Evolutionary conservation across 2,329 filamentous ascomycete genomes (phyloP).

Genomic region (Talaromyces funiculosus): DNA sequence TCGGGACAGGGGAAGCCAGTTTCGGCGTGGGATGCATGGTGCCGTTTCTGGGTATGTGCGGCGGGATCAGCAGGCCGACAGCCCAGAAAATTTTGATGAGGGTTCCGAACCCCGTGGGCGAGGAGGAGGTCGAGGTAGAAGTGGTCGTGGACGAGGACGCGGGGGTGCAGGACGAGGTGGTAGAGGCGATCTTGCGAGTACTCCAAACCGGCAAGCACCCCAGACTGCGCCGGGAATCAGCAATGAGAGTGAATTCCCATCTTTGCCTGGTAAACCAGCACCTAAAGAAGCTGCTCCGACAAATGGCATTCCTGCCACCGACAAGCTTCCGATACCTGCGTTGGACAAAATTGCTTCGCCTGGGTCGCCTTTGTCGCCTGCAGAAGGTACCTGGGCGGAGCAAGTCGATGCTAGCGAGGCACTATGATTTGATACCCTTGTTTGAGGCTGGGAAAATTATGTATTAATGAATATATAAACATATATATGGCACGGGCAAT

Average conservation of each 20-base stretch:
- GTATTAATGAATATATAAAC: not conserved
- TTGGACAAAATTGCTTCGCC: not conserved
- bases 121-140: slow-evolving; percentile 16
- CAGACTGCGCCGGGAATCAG: slow-evolving; percentile 21
- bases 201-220: slow-evolving; percentile 17
- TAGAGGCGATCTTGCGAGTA: slow-evolving; percentile 19
- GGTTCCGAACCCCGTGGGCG: slow-evolving; percentile 5
- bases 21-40: slow-evolving; percentile 48
- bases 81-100: slow-evolving; percentile 21
- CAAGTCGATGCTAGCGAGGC: slow-evolving; percentile 16
- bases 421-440: slow-evolving; percentile 7
- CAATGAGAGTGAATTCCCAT: slow-evolving; percentile 32
- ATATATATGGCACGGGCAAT: not conserved
- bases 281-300: slow-evolving; percentile 13
- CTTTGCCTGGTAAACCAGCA: slow-evolving; percentile 27
- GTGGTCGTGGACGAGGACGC: slow-evolving; percentile 28
- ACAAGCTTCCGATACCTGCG: slow-evolving; percentile 14
- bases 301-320: slow-evolving; percentile 19
- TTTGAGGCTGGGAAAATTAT: not conserved
- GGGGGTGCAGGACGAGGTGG: slow-evolving; percentile 19
- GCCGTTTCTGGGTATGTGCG: slow-evolving; percentile 39
- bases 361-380: slow-evolving; percentile 10
- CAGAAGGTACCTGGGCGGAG: slow-evolving; percentile 18
- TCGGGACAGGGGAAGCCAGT: slow-evolving; percentile 37
- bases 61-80: slow-evolving; percentile 21